Evolutionary conservation across 2,329 filamentous ascomycete genomes (phyloP).

Genomic region (Talaromyces sp.): DNA sequence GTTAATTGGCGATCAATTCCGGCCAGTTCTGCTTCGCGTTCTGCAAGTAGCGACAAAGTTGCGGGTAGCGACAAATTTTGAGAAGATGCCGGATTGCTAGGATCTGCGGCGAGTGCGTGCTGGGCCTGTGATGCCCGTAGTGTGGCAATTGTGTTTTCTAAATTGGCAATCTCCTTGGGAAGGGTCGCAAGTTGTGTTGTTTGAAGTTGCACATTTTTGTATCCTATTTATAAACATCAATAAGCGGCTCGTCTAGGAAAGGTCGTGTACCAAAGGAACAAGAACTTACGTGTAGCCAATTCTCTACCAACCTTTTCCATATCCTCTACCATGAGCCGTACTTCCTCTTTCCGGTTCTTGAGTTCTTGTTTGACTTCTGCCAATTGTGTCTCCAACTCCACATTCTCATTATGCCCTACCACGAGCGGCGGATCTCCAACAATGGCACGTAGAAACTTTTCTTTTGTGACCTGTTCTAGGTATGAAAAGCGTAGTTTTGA

Average conservation of each 20-base stretch:
- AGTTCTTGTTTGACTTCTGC: conserved; percentile 67
- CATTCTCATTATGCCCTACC: conserved; percentile 75
- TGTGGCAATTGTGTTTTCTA: conserved; percentile 46
- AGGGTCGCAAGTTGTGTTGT: conserved; percentile 47
- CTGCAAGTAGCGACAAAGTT: conserved; percentile 34
- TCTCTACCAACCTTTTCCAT: conserved; percentile 66
- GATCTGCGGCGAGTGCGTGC: conserved; percentile 54
- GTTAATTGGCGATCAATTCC: conserved; percentile 39
- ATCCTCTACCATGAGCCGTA: conserved; percentile 65
- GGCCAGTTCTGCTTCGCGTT: conserved; percentile 36
- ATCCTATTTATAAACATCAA: conserved; percentile 32
- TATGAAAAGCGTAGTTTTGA: conserved; percentile 95
- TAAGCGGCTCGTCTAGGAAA: background rate
- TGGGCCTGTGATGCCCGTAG: conserved; percentile 54
- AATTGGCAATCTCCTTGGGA: conserved; percentile 47
- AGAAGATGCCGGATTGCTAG: conserved; percentile 23
- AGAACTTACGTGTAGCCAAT: conserved; percentile 51
- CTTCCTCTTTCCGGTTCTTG: conserved; percentile 74
- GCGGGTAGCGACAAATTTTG: conserved; percentile 37
- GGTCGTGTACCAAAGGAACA: background rate
- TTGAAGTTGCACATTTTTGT: conserved; percentile 51
- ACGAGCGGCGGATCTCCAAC: conserved; percentile 85
- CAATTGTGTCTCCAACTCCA: conserved; percentile 67
- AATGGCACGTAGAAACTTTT: conserved; percentile 91
- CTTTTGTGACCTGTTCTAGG: conserved; percentile 96